Percentiles rank a stretch among this genome's conserved stretches.
These are phyloP conservation scores for Pythium biforme DNA, from an alignment of 352 stramenopile species.

Conservation along the genomic window DNA sequence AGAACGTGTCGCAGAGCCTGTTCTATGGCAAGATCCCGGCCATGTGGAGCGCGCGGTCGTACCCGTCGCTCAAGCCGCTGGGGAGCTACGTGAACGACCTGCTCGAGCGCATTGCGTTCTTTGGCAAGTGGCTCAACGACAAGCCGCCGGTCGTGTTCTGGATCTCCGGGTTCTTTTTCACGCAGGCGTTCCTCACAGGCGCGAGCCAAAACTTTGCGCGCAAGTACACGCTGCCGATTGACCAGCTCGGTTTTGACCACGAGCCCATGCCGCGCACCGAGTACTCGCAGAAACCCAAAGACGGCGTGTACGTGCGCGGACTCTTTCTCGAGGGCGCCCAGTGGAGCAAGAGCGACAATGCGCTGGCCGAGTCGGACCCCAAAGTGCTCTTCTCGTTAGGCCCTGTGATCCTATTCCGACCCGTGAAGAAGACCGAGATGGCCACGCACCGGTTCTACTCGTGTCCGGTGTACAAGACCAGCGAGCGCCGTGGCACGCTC, in stretches of 20 bases:
- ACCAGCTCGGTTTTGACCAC: constrained; percentile 78
- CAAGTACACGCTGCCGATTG: constrained; percentile 92
- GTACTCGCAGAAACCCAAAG: constrained; percentile 69
- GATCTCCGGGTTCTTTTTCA: constrained; percentile 96
- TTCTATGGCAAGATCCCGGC: constrained; percentile 92
- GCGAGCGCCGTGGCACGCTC: constrained; percentile 89
- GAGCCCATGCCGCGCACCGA: constrained; percentile 78
- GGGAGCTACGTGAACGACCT: constrained; percentile 90
- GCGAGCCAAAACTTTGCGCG: constrained; percentile 94
- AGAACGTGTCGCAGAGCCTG: constrained; percentile 91
- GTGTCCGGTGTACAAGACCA: constrained; percentile 95
- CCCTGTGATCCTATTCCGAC: constrained; percentile 83
- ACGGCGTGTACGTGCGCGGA: constrained; percentile 87
- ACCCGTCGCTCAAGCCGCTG: constrained; percentile 93
- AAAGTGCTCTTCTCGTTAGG: constrained; percentile 88
- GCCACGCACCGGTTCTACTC: constrained; percentile 70
- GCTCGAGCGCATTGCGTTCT: constrained; percentile 89
- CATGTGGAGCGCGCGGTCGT: constrained; percentile 89
- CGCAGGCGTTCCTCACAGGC: constrained; percentile 94
- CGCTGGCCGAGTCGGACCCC: constrained; percentile 78
- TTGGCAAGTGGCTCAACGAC: constrained; percentile 88
- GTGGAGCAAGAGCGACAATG: constrained; percentile 74
- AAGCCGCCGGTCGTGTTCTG: constrained; percentile 90
- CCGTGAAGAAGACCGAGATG: constrained; percentile 79
- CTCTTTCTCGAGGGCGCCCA: constrained; percentile 89